Conservation (phyloP, 2,329 filamentous ascomycete species). For the Fonsecaea erecta region DNA sequence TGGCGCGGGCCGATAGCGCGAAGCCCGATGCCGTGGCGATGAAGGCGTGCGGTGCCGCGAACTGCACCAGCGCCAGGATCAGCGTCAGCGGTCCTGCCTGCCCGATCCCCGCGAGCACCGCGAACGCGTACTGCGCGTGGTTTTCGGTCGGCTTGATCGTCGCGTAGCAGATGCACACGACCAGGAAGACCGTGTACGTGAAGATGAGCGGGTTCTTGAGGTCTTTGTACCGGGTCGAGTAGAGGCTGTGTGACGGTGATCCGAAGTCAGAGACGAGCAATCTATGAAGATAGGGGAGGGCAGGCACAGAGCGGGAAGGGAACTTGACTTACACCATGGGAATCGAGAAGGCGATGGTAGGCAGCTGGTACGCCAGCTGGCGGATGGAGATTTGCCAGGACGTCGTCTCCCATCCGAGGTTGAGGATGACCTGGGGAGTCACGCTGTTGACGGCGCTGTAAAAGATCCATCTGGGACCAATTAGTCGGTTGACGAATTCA, state of each 20-base stretch:
- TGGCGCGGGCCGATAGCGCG: conserved; percentile 57
- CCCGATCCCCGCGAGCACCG: conserved; percentile 54
- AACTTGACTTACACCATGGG: conserved; percentile 42
- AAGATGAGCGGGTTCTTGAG: conserved; percentile 53
- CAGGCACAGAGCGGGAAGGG: neutral
- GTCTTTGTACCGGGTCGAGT: conserved; percentile 56
- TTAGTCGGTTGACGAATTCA: neutral
- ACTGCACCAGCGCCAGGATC: conserved; percentile 57
- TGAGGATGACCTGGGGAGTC: conserved; percentile 55
- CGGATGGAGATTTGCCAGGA: conserved; percentile 50
- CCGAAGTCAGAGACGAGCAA: neutral
- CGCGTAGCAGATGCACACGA: conserved; percentile 52
- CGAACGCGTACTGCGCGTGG: conserved; percentile 52
- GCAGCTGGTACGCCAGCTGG: conserved; percentile 50
- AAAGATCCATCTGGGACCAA: conserved; percentile 54
- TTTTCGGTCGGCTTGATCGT: conserved; percentile 51
- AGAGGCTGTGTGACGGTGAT: conserved; percentile 38
- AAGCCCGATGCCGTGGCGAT: conserved; percentile 59
- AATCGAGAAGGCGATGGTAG: conserved; percentile 48
- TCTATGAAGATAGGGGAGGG: neutral
- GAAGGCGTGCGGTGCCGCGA: conserved; percentile 58
- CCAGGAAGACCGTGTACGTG: conserved; percentile 53
- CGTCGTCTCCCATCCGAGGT: conserved; percentile 55
- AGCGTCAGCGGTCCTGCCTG: conserved; percentile 57
- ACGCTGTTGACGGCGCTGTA: conserved; percentile 54